Evolutionary conservation across 2,329 filamentous ascomycete species (phyloP), one percentile per base, ranked within the genome.

Genomic region (Tothia fuscella): DNA sequence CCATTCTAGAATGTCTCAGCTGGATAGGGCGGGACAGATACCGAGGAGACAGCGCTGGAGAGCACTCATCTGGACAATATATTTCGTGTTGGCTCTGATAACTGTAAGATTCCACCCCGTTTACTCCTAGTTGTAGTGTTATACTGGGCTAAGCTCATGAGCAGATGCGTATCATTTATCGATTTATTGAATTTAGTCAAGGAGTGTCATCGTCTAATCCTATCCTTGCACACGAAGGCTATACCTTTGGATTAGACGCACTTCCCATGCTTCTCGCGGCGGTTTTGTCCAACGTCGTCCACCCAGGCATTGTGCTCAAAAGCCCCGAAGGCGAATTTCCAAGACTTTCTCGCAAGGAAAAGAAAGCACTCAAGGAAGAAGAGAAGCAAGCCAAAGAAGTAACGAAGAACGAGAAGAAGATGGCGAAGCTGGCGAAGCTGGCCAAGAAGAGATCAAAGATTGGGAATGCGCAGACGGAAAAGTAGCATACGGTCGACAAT

Each of bases 141-240:
- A n/a, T n/a, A n/a, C n/a, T n/a, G n/a, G n/a, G n/a, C n/a, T n/a
- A n/a, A n/a, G n/a, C n/a, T n/a, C n/a, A n/a, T n/a, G n/a, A n/a
- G n/a, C n/a, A n/a, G n/a, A n/a, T n/a, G n/a, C n/a, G n/a, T n/a
- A 78, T 80, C 52, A 67, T 76, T 47, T 81, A 71, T 56, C 72
- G 75, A 22, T 61, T 81, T 2, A 55, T 64, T 39, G 74, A 80
- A 53, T 80, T 71, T 49, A 61, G 64, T 0, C 58, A 60, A 3
- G 71, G 70, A 7, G 50, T 68, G 16, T 48, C 55, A n/a, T 71
- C 70, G 50, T n/a, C n/a, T n/a, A n/a, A n/a, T n/a, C 57, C 60
- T 0, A 56, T 73, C 16, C 64, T 69, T 0, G 63, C 55, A 32
- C 60, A 72, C 46, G 72, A 77, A 49, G 62, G 52, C 3, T 79